Conservation (phyloP, 2,329 filamentous ascomycete species). For the Colletotrichum zoysiae region DNA sequence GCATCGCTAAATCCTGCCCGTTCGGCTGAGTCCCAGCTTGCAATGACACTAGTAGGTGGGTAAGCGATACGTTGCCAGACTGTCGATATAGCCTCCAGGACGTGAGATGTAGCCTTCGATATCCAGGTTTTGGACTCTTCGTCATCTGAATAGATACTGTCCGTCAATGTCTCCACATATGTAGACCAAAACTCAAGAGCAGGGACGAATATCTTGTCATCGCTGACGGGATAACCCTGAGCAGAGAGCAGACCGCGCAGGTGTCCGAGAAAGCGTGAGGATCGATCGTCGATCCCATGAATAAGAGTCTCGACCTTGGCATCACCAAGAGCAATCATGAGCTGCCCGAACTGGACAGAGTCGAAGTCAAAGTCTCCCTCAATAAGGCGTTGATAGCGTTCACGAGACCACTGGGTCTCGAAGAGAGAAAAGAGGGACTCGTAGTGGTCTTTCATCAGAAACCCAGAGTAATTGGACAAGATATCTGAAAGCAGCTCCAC, state of each 20-base stretch:
- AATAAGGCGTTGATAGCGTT: slow-evolving; percentile 67
- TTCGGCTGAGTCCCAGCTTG: slow-evolving; percentile 78
- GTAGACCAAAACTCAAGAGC: slow-evolving; percentile 86
- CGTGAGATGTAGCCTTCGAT: slow-evolving; percentile 66
- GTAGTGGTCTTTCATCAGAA: slow-evolving; percentile 72
- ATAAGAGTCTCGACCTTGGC: slow-evolving; percentile 72
- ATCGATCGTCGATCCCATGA: slow-evolving; percentile 62
- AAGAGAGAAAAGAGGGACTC: slow-evolving; percentile 70
- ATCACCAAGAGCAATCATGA: slow-evolving; percentile 78
- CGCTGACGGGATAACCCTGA: slow-evolving; percentile 75
- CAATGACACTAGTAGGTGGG: slow-evolving; percentile 68
- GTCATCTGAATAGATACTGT: slow-evolving; percentile 66
- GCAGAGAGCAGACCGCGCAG: slow-evolving; percentile 76
- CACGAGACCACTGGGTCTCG: slow-evolving; percentile 68
- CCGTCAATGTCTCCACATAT: slow-evolving; percentile 77
- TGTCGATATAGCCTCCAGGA: slow-evolving; percentile 74
- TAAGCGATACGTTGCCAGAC: slow-evolving; percentile 79
- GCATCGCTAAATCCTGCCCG: slow-evolving; percentile 77
- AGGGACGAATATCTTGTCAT: slow-evolving; percentile 80
- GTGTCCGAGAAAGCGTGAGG: slow-evolving; percentile 65
- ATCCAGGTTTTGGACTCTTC: slow-evolving; percentile 66
- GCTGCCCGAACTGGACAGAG: slow-evolving; percentile 72
- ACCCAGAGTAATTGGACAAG: slow-evolving; percentile 72
- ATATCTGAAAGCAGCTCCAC: slow-evolving; percentile 76
- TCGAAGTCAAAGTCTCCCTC: slow-evolving; percentile 74